Evolutionary conservation across 139 green algal genomes (phyloP).

Genomic region (Astrephomene gubernaculifera): DNA sequence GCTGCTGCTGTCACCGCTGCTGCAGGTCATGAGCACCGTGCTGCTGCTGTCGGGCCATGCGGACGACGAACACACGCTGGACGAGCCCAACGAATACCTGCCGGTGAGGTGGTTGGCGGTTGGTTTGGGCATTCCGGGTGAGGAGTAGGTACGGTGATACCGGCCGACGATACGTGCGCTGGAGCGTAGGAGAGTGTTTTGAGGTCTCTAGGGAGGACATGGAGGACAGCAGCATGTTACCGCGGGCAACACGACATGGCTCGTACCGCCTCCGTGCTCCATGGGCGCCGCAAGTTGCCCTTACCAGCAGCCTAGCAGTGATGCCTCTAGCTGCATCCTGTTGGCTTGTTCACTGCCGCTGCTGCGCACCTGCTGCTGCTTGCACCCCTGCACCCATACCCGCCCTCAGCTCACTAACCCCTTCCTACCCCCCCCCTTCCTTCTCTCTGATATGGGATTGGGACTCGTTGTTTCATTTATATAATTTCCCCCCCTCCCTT

Average conservation of each 20-base stretch:
- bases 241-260: background rate
- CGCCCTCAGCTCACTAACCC: background rate
- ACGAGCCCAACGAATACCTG: background rate
- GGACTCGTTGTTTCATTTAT: no score
- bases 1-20: background rate
- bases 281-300: no score
- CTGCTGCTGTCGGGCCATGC: background rate
- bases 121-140: background rate
- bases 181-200: background rate
- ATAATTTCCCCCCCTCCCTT: no score
- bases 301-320: no score
- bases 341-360: no score
- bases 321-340: no score
- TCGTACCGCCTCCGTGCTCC: no score
- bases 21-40: background rate
- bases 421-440: background rate
- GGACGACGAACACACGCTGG: background rate
- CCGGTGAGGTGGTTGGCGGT: background rate
- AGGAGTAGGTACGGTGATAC: background rate
- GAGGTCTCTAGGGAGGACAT: background rate
- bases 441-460: background rate
- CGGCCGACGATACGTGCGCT: no score
- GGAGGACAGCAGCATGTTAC: background rate
- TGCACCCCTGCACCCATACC: background rate
- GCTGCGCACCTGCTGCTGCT: background rate